A percentile compares a stretch with the other conserved stretches of the same genome.
These are phyloP conservation scores for Pythium apleroticum DNA, from an alignment of 352 stramenopile genomes.

Conservation along the genomic window DNA sequence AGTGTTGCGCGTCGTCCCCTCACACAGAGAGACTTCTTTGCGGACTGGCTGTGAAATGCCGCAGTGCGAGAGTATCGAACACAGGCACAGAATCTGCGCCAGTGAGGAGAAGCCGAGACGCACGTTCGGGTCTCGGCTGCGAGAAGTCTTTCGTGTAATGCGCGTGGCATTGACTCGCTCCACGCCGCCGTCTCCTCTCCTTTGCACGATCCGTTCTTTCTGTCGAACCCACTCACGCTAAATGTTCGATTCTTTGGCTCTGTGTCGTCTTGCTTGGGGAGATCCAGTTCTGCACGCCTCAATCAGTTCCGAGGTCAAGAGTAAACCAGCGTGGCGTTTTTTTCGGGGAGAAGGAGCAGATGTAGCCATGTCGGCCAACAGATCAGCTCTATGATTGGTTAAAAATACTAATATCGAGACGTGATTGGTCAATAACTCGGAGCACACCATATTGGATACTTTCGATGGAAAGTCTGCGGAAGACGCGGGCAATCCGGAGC, in stretches of 20 bases:
- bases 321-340: conserved; percentile 3
- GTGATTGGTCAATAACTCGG: conserved; percentile 11
- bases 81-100: not conserved
- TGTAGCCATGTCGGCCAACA: conserved; percentile 17
- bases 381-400: conserved; percentile 16
- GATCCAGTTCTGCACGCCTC: not conserved
- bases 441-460: not conserved
- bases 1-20: not conserved
- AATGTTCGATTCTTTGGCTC: conserved; percentile 6
- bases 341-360: not conserved
- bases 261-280: not conserved
- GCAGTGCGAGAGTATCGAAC: not conserved
- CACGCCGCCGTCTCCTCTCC: not conserved
- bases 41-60: not conserved
- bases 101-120: not conserved
- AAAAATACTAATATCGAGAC: not conserved
- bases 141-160: not conserved
- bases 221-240: not conserved
- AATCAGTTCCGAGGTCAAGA: not conserved
- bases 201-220: conserved; percentile 6
- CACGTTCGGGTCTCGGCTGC: not conserved
- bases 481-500: not conserved
- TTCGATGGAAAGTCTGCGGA: conserved; percentile 23
- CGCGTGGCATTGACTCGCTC: not conserved
- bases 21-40: not conserved